Evolutionary conservation across 345 rosid genomes (phyloP).

Genomic region (Melastoma malabathricum): DNA sequence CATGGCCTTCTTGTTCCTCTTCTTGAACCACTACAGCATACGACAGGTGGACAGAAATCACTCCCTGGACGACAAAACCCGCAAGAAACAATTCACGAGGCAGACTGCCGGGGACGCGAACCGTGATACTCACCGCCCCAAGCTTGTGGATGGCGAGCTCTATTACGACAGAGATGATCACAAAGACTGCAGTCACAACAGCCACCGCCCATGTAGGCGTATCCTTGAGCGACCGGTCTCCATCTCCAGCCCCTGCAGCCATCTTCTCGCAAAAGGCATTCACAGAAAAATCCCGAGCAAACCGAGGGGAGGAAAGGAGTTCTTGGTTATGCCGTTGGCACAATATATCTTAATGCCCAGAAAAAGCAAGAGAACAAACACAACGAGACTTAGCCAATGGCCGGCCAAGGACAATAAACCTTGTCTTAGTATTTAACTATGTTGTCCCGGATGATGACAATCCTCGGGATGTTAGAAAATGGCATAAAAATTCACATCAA

Average conservation of each 20-base stretch:
- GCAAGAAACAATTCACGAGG: neutral
- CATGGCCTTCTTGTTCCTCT: conserved; percentile 26
- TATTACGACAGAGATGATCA: conserved; percentile 20
- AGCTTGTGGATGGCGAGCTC: conserved; percentile 18
- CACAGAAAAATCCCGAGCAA: neutral
- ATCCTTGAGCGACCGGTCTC: conserved; percentile 19
- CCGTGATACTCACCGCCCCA: conserved; percentile 10
- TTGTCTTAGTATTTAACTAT: too few species aligned
- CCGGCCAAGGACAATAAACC: too few species aligned
- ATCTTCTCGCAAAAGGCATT: conserved; percentile 6
- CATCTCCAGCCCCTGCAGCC: conserved; percentile 15
- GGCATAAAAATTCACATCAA: too few species aligned
- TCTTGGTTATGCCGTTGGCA: too few species aligned
- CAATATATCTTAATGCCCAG: too few species aligned
- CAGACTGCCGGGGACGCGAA: neutral
- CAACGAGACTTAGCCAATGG: too few species aligned
- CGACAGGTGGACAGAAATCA: neutral
- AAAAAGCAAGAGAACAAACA: too few species aligned
- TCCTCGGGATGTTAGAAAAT: too few species aligned
- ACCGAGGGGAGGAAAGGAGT: too few species aligned
- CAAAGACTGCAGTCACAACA: conserved; percentile 19
- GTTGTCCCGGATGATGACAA: too few species aligned
- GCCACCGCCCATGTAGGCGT: conserved; percentile 40
- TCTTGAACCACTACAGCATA: conserved; percentile 20
- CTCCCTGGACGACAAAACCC: neutral